These are phyloP conservation scores for Amphicarpaea edgeworthii DNA, from an alignment of 306 rosid genomes.

Conservation along the genomic window DNA sequence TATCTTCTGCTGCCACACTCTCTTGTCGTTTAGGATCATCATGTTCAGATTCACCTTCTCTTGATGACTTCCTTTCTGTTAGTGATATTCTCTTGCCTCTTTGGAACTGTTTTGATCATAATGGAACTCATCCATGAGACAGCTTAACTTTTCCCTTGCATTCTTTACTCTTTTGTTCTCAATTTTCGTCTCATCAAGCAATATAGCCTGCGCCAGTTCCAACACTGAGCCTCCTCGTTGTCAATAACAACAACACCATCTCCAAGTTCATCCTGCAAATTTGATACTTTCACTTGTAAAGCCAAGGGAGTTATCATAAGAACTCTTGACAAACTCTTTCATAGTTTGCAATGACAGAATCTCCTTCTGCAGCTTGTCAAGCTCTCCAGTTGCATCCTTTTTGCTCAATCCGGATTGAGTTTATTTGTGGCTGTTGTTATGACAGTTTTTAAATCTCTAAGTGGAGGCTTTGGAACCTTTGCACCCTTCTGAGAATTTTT, in stretches of 20 bases:
- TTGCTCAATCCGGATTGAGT: conserved; percentile 81
- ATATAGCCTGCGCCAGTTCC: conserved; percentile 87
- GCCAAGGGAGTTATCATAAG: conserved; percentile 74
- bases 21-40: conserved; percentile 38
- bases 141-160: conserved; percentile 57
- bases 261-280: conserved; percentile 85
- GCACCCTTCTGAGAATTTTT: conserved; percentile 54
- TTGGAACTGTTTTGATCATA: conserved; percentile 42
- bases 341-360: conserved; percentile 84
- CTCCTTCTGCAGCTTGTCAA: conserved; percentile 83
- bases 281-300: conserved; percentile 68
- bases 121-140: conserved; percentile 61
- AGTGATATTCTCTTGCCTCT: conserved; percentile 40
- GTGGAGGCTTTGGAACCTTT: conserved; percentile 71
- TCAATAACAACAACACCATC: conserved; percentile 76
- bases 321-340: conserved; percentile 86
- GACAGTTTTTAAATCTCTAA: conserved; percentile 60
- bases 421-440: conserved; percentile 59
- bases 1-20: neutral
- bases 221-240: conserved; percentile 80
- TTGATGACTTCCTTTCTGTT: conserved; percentile 29
- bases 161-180: conserved; percentile 68
- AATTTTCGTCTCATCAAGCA: conserved; percentile 65
- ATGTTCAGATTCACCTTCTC: conserved; percentile 40
- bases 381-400: conserved; percentile 69